Base-by-base conservation (phyloP, 2,329 filamentous ascomycete species). In the Beauveria sp. region DNA sequence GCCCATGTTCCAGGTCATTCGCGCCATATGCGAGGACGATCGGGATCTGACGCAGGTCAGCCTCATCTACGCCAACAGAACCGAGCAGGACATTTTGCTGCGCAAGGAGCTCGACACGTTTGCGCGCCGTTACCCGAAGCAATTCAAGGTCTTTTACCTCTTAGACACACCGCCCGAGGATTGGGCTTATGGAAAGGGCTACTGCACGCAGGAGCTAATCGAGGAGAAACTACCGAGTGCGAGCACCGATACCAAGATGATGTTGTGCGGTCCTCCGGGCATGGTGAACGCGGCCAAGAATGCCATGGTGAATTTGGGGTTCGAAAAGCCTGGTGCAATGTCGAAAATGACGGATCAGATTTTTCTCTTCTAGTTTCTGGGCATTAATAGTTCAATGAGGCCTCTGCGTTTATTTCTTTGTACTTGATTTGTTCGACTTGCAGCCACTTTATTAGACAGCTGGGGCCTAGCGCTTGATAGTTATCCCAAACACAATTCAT, bases 21-120 rank as follows among this genome's bases (percentile, higher is more conserved):
- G 84, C 4, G 83, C 83, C 48, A 84, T 87, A 61, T 85, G 83
- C 66, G 84, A 86, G 66, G 80, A 87, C 59, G 74, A 79, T n/a
- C 72, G 70, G 7, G 85, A 59, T 10, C 75, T 73, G 1, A 87
- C 85, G 0, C 71, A 82, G 64, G 70, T 87, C 47, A 80, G 74
- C 50, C 72, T 88, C 5, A 70, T 88, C 34, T 86, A 85, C 63
- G 85, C 82, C 34, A 87, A 85, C 70, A 75, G 79, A 1, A 76
- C 75, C 0, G 83, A 85, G 64, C 75, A 75, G 2, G 85, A 88
- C 64, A 87, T 88, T 59, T 69, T 88, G 8, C 71, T 88, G 18
- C 73, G 82, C 0, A 64, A 75, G 1, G 77, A 87, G 66, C 77
- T 88, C 1, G 84, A 87, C 26, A 65, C 0, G 10, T 84, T 83